phyloP scores from a whole-genome alignment of 2,329 filamentous ascomycete species.

The Phoma sp. region DNA sequence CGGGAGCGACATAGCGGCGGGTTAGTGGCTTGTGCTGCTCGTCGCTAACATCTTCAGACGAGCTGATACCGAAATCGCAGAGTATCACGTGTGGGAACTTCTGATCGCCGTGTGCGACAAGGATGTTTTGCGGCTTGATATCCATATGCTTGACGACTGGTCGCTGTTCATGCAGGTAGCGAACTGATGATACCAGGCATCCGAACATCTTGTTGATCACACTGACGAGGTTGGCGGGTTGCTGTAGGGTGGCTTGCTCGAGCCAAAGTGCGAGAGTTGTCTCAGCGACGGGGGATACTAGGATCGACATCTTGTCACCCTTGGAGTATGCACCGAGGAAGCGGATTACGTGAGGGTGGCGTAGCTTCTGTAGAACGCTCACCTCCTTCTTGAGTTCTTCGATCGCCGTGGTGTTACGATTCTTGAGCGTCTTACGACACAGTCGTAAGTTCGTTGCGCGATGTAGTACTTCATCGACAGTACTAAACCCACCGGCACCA shows the following conservation, averaged over 20 bases:
- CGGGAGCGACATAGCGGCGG: constrained; percentile 45
- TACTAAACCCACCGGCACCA: constrained; percentile 46
- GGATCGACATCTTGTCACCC: constrained; percentile 46
- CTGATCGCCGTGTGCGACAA: constrained; percentile 39
- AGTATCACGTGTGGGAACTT: constrained; percentile 44
- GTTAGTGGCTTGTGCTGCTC: constrained; percentile 35
- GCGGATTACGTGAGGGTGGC: constrained; percentile 48
- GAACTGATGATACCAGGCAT: constrained; percentile 43
- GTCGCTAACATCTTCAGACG: constrained; percentile 27
- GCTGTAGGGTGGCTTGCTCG: constrained; percentile 25
- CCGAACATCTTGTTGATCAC: constrained; percentile 44
- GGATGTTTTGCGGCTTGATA: constrained; percentile 48
- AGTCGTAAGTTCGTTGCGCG: constrained; percentile 42
- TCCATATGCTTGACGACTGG: constrained; percentile 47
- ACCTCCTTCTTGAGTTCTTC: constrained; percentile 46
- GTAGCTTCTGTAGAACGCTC: constrained; percentile 44
- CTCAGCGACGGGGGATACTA: constrained; percentile 46
- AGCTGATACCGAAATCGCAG: constrained; percentile 47
- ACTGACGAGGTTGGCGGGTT: constrained; percentile 30
- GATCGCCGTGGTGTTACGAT: constrained; percentile 38
- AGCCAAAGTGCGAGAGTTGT: constrained; percentile 46
- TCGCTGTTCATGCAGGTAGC: constrained; percentile 46
- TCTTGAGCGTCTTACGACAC: constrained; percentile 48
- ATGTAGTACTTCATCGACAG: constrained; percentile 47
- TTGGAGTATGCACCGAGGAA: constrained; percentile 45